Evolutionary conservation across 2,329 filamentous ascomycete genomes (phyloP).

Genomic region (Fusarium anguioides): DNA sequence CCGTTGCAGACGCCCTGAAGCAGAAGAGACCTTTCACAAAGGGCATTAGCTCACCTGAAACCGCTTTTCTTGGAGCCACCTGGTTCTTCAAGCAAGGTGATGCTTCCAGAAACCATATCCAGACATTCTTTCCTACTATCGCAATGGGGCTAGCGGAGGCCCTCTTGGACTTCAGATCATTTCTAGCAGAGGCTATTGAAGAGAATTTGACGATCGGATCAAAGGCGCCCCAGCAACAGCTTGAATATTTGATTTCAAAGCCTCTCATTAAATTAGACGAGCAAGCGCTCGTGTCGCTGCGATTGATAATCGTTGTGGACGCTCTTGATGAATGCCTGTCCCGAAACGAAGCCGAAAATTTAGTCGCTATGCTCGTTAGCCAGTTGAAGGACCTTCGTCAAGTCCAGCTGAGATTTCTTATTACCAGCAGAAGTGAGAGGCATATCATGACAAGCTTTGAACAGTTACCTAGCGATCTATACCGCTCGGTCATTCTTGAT

Average conservation of each 20-base stretch:
- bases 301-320: conserved; percentile 6
- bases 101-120: conserved; percentile 1
- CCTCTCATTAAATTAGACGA: neutral
- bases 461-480: neutral
- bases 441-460: neutral
- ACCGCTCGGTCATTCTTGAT: neutral
- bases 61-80: neutral
- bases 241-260: neutral
- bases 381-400: neutral
- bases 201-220: neutral
- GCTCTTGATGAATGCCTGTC: conserved; percentile 17
- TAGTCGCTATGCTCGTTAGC: neutral
- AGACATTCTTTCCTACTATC: neutral
- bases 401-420: conserved; percentile 10
- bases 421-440: conserved; percentile 10
- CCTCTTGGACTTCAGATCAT: neutral
- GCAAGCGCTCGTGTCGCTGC: neutral
- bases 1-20: conserved; percentile 9
- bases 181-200: neutral
- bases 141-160: neutral
- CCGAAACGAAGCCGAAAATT: neutral
- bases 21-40: neutral
- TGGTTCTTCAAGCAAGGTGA: conserved; percentile 25
- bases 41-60: neutral
- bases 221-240: neutral